Conservation (phyloP, 2,329 filamentous ascomycete genomes). For the Chrysoporthe austroafricana region DNA sequence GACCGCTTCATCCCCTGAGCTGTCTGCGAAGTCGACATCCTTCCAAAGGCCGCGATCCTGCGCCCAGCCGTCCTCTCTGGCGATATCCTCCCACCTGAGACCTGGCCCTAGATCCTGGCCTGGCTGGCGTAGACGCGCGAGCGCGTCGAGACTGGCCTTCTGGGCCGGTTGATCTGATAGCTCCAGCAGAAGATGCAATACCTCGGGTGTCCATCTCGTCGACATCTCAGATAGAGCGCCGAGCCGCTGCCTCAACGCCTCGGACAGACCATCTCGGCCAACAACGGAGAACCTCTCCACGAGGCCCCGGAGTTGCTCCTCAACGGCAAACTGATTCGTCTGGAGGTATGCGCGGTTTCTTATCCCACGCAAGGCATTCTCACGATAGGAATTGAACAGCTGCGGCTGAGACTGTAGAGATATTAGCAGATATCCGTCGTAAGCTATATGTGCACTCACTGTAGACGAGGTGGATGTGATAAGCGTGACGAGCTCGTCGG, state of each 20-base stretch:
- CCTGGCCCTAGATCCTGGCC: constrained; percentile 48
- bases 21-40: constrained; percentile 69
- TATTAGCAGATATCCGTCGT: constrained; percentile 10
- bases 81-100: constrained; percentile 80
- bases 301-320: constrained; percentile 67
- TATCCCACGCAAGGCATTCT: constrained; percentile 55
- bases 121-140: constrained; percentile 58
- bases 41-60: constrained; percentile 71
- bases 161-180: constrained; percentile 80
- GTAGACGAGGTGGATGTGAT: constrained; percentile 60
- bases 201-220: constrained; percentile 76
- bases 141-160: constrained; percentile 66
- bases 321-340: constrained; percentile 77
- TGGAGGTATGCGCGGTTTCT: constrained; percentile 62
- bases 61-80: constrained; percentile 74
- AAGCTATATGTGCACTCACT: constrained; percentile 44
- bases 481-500: constrained; percentile 71
- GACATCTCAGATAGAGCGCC: constrained; percentile 36
- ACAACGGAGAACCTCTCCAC: constrained; percentile 86
- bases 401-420: constrained; percentile 37
- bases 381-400: constrained; percentile 50
- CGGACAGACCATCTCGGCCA: constrained; percentile 77
- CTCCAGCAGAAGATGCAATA: constrained; percentile 76
- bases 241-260: constrained; percentile 59
- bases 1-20: constrained; percentile 62